Base-by-base conservation (phyloP, 2,329 filamentous ascomycete species). In the Elsinoe australis region DNA sequence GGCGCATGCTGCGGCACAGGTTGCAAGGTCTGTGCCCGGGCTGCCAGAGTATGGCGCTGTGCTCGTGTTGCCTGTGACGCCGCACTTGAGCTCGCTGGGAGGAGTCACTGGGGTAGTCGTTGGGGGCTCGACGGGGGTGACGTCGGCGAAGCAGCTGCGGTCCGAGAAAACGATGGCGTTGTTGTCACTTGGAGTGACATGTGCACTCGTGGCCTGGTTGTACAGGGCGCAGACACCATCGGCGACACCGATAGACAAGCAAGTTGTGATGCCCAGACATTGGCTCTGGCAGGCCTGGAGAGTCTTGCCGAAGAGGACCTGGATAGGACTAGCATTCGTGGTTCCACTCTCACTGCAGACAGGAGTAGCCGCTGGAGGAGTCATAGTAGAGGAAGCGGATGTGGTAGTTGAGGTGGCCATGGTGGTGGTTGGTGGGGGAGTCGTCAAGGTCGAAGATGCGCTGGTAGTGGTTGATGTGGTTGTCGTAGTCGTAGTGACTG, bases 101-200 rank as follows among this genome's bases (percentile, higher is more conserved):
- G 39, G 22, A 15, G 26, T 29, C 6, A 24, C 21, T 4, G 39
- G 14, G 12, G 24, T 32, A 4, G 18, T 12, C 21, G 39, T 21
- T 18, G 22, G 39, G 8, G 18, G 7, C 10, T 21, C 28, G 12
- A 24, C 21, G 10, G 39, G 39, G 3, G 39, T 32, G 12, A 39
- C 21, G n/a, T 17, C 39, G 10, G 39, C n/a, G 39, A 29, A 44
- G 24, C 39, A 44, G 39, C 39, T 44, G 12, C 28, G 24, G 26
- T 44, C 39, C 12, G 39, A 44, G 17, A 44, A 44, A 10, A 44
- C 39, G 17, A 44, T 44, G 15, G 24, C 31, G 12, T 5, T 32
- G 39, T 32, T 24, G 6, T 24, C 31, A 15, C 28, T 32, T 10
- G 39, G 39, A 10, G 22, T 26, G 24, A 44, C 24, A 15, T 44